Percentiles rank a stretch among this genome's conserved stretches.
These are phyloP conservation scores for Begonia peltatifolia DNA, from an alignment of 306 rosid species.

Conservation along the genomic window DNA sequence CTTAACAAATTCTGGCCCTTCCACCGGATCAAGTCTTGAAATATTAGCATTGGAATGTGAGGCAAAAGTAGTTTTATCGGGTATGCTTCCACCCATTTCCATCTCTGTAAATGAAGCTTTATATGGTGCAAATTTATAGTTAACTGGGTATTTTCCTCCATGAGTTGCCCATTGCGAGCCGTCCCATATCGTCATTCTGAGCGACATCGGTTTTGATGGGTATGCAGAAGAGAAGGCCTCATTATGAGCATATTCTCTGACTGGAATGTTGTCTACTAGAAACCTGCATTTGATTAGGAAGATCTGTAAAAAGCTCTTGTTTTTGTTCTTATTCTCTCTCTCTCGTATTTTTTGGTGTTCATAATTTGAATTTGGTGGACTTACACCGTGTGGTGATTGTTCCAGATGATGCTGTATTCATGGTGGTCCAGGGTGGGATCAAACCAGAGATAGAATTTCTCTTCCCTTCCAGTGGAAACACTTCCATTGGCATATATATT, in stretches of 20 bases:
- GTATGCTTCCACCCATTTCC: constrained; percentile 49
- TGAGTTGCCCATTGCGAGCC: constrained; percentile 94
- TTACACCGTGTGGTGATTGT: constrained; percentile 74
- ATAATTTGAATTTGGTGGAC: constrained; percentile 9
- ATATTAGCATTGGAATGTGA: constrained; percentile 34
- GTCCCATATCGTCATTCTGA: constrained; percentile 90
- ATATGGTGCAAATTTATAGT: constrained; percentile 76
- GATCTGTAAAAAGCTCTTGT: background rate
- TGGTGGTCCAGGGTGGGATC: constrained; percentile 74
- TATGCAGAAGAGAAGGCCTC: constrained; percentile 24
- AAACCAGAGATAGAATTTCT: constrained; percentile 89
- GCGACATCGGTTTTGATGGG: constrained; percentile 84
- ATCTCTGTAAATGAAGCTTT: constrained; percentile 48
- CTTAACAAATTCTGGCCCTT: constrained; percentile 57
- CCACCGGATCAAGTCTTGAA: constrained; percentile 51
- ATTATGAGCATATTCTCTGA: constrained; percentile 55
- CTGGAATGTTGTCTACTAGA: constrained; percentile 75
- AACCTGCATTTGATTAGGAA: constrained; percentile 32
- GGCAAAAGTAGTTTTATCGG: constrained; percentile 23
- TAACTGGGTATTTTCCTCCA: constrained; percentile 81
- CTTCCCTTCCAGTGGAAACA: constrained; percentile 86
- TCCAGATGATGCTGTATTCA: constrained; percentile 81
- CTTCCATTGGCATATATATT: constrained; percentile 86
- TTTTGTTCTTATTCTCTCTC: background rate
- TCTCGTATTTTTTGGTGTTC: background rate